These are phyloP conservation scores for Thalia dealbata DNA, from an alignment of 176 grass and related monocot species.

Conservation along the genomic window DNA sequence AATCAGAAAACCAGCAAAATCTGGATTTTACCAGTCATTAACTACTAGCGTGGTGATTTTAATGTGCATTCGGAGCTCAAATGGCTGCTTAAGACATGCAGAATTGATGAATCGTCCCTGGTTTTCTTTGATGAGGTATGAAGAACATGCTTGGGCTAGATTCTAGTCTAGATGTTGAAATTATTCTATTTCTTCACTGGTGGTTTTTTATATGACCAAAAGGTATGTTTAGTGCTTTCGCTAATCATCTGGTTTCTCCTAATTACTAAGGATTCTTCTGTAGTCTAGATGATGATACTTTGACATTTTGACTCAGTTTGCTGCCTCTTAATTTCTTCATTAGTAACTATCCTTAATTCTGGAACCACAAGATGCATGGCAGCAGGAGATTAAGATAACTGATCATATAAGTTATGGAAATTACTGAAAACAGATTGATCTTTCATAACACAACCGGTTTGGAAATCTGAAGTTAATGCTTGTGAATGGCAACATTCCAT, in stretches of 20 bases:
- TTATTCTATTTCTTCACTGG: too few relatives aligned
- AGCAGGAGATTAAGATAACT: not conserved
- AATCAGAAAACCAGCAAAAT: not conserved
- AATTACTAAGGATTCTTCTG: not conserved
- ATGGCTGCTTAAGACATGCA: constrained; percentile 17
- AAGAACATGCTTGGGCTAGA: not conserved
- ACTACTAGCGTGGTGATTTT: constrained; percentile 5
- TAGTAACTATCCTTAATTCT: too few relatives aligned
- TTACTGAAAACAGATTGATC: constrained; percentile 9
- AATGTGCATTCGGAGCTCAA: constrained; percentile 10
- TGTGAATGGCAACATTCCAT: constrained; percentile 8
- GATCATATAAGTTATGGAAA: not conserved
- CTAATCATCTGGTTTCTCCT: too few relatives aligned
- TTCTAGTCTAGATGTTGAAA: too few relatives aligned
- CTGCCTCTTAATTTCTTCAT: not conserved
- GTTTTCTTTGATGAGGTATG: constrained; percentile 21
- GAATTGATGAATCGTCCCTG: constrained; percentile 11
- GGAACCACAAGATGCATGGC: not conserved
- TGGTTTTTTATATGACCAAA: too few relatives aligned
- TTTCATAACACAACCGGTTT: constrained; percentile 6
- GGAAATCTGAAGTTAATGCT: constrained; percentile 21
- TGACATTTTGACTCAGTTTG: not conserved
- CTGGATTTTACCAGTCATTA: constrained; percentile 14
- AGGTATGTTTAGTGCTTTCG: too few relatives aligned
- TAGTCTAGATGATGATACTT: not conserved